phyloP scores from a whole-genome alignment of 2,329 filamentous ascomycete genomes.

The Pleoardoris graminearum region DNA sequence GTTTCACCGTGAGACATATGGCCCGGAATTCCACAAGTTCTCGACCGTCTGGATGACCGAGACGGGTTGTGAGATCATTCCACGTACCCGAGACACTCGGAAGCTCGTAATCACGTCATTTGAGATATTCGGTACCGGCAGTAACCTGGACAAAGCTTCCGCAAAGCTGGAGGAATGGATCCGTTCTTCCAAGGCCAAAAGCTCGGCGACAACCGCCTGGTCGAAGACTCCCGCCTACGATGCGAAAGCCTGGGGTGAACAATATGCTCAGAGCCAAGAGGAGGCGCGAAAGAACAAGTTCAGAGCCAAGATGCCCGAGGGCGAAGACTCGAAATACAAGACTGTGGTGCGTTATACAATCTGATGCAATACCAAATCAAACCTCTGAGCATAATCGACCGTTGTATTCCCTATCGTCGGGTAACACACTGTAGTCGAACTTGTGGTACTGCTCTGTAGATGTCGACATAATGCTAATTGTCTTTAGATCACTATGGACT shows the following conservation, averaged over 20 bases:
- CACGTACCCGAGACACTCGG: slow-evolving; percentile 7
- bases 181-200: slow-evolving; percentile 21
- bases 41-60: slow-evolving; percentile 16
- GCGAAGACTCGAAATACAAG: slow-evolving; percentile 18
- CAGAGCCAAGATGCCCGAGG: no score
- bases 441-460: no score
- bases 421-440: no score
- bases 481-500: slow-evolving; percentile 20
- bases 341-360: slow-evolving; percentile 9
- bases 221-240: slow-evolving; percentile 32
- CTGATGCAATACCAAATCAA: slow-evolving; percentile 11
- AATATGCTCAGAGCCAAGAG: slow-evolving; percentile 21
- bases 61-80: slow-evolving; percentile 25
- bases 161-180: slow-evolving; percentile 36
- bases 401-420: no score
- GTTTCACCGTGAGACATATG: not conserved
- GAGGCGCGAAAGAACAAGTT: slow-evolving; percentile 25
- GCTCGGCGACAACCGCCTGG: slow-evolving; percentile 30
- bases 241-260: slow-evolving; percentile 27
- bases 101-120: slow-evolving; percentile 22
- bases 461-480: slow-evolving; percentile 1
- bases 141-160: slow-evolving; percentile 23
- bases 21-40: not conserved
- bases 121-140: slow-evolving; percentile 27
- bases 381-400: no score